Evolutionary conservation across 2,329 filamentous ascomycete genomes (phyloP).

Genomic region (Escovopsis sp.): DNA sequence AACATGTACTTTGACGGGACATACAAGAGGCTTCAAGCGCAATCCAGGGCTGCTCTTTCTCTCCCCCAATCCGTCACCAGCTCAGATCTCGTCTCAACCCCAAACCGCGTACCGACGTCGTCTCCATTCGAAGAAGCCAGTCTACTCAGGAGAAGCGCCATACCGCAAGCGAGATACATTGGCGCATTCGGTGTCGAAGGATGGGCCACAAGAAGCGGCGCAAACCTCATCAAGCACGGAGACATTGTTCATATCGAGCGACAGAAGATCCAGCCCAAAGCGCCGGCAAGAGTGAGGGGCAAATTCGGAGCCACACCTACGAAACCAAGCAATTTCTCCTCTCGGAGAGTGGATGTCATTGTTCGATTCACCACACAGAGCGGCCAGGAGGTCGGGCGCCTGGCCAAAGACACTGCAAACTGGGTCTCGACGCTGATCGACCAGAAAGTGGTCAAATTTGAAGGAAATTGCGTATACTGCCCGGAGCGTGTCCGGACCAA

Average conservation of each 20-base stretch:
- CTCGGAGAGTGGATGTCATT: conserved; percentile 65
- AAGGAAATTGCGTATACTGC: conserved; percentile 77
- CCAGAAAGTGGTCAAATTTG: conserved; percentile 75
- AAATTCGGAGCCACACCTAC: conserved; percentile 23
- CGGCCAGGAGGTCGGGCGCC: conserved; percentile 71
- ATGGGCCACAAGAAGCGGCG: conserved; percentile 81
- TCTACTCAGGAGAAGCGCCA: conserved; percentile 9
- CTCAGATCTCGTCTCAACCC: too few relatives aligned
- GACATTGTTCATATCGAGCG: conserved; percentile 80
- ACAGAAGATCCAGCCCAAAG: conserved; percentile 53
- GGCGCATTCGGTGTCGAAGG: conserved; percentile 84
- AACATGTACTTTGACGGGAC: conserved; percentile 60
- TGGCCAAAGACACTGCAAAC: conserved; percentile 73
- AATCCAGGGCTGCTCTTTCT: too few relatives aligned
- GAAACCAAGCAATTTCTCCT: conserved; percentile 32
- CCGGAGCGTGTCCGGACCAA: conserved; percentile 76
- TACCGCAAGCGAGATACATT: conserved; percentile 51
- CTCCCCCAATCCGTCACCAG: too few relatives aligned
- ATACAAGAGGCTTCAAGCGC: conserved; percentile 33
- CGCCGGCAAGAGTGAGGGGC: conserved; percentile 27
- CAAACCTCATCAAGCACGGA: conserved; percentile 59
- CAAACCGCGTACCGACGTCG: neutral
- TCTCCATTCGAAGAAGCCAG: neutral
- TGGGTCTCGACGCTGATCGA: conserved; percentile 92
- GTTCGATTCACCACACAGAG: conserved; percentile 74